These are phyloP conservation scores for Linum lewisii DNA, from an alignment of 345 rosid species.

Conservation along the genomic window DNA sequence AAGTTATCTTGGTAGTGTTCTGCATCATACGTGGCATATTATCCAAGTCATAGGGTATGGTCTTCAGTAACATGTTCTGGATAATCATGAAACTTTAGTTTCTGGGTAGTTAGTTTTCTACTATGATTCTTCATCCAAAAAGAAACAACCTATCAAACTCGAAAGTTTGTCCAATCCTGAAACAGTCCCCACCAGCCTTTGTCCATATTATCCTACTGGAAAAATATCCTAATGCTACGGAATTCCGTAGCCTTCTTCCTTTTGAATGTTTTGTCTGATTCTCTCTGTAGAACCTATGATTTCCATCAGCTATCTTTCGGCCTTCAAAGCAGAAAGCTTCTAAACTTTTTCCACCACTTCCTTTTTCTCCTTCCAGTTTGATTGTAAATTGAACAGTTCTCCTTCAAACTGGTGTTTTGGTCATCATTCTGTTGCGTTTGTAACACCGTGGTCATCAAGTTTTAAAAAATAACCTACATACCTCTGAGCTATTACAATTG, in stretches of 20 bases:
- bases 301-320: too few relatives aligned
- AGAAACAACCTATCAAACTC: conserved; percentile 8
- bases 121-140: conserved; percentile 7
- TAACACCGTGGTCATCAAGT: too few relatives aligned
- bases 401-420: too few relatives aligned
- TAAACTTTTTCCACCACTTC: too few relatives aligned
- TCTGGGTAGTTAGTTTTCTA: conserved; percentile 1
- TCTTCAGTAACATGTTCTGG: conserved; percentile 25
- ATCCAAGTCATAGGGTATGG: conserved; percentile 32
- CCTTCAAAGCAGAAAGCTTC: too few relatives aligned
- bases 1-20: conserved; percentile 49
- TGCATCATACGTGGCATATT: conserved; percentile 41
- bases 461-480: too few relatives aligned
- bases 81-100: conserved; percentile 32
- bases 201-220: not conserved
- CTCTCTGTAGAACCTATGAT: too few relatives aligned
- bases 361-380: too few relatives aligned
- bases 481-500: too few relatives aligned
- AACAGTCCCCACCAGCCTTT: conserved; percentile 19
- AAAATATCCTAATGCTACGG: conserved; percentile 13
- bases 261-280: too few relatives aligned
- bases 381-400: too few relatives aligned
- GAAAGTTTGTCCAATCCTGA: conserved; percentile 13
- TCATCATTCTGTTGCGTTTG: too few relatives aligned
- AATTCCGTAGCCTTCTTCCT: not conserved